These are phyloP conservation scores for Trichoderma afroharzianum DNA, from an alignment of 2,329 filamentous ascomycete genomes.

Conservation along the genomic window DNA sequence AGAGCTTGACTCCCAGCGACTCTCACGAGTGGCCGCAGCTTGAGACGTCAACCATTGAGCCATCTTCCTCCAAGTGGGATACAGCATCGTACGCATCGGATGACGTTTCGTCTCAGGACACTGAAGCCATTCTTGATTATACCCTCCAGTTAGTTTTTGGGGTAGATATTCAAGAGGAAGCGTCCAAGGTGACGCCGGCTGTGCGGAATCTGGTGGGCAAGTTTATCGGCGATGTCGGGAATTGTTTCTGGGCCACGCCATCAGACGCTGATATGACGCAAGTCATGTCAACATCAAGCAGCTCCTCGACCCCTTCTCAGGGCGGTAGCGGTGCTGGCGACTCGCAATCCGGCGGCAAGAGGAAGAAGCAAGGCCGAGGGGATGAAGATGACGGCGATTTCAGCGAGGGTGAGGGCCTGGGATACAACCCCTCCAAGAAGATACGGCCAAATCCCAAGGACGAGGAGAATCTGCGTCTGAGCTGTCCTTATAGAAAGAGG, in stretches of 20 bases:
- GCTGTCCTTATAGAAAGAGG: conserved; percentile 44
- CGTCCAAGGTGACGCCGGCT: conserved; percentile 27
- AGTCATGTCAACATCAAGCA: conserved; percentile 31
- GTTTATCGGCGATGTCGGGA: conserved; percentile 33
- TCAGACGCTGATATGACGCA: conserved; percentile 30
- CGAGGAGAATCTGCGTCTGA: conserved; percentile 38
- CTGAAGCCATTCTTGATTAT: conserved; percentile 35
- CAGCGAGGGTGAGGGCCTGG: conserved; percentile 34
- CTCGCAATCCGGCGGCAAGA: conserved; percentile 29
- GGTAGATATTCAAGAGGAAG: conserved; percentile 36
- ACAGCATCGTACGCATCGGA: conserved; percentile 26
- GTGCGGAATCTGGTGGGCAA: conserved; percentile 31
- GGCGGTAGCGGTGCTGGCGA: conserved; percentile 26
- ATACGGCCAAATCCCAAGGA: conserved; percentile 31
- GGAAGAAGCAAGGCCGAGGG: conserved; percentile 33
- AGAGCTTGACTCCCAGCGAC: conserved; percentile 15
- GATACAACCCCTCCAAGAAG: conserved; percentile 30
- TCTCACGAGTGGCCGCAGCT: conserved; percentile 18
- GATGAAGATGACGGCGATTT: conserved; percentile 35
- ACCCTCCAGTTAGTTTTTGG: conserved; percentile 38
- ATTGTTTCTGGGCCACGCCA: conserved; percentile 32
- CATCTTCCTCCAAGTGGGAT: conserved; percentile 20
- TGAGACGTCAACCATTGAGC: conserved; percentile 2
- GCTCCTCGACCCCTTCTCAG: conserved; percentile 30
- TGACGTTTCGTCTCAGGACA: conserved; percentile 33